phyloP scores from a whole-genome alignment of 768 basidiomycete genomes.

The Rhodotorula kratochvilovae region DNA sequence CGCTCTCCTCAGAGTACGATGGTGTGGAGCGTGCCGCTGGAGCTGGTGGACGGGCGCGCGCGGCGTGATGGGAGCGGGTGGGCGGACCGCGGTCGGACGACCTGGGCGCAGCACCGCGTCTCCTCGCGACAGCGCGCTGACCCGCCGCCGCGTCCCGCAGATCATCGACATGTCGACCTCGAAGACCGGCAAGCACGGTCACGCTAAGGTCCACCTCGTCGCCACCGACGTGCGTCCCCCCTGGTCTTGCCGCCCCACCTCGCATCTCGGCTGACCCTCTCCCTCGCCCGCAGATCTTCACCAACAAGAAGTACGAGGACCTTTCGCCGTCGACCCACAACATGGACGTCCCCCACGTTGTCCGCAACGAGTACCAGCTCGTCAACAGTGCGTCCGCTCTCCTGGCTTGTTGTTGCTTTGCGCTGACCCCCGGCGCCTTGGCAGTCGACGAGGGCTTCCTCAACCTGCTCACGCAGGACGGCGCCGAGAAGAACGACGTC shows the following conservation, averaged over 20 bases:
- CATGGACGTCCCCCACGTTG: slow-evolving; percentile 97
- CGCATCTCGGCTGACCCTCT: neutral
- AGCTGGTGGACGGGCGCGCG: neutral
- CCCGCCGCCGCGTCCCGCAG: slow-evolving; percentile 29
- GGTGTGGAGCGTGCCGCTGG: neutral
- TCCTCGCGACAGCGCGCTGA: neutral
- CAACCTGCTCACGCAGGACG: slow-evolving; percentile 83
- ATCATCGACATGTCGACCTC: slow-evolving; percentile 99
- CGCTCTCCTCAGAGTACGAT: neutral
- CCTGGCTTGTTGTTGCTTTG: neutral
- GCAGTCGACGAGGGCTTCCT: slow-evolving; percentile 93
- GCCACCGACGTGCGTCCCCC: slow-evolving; percentile 78
- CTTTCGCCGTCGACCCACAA: slow-evolving; percentile 95
- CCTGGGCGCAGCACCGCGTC: neutral
- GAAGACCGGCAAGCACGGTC: slow-evolving; percentile 99
- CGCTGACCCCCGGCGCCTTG: slow-evolving; percentile 53
- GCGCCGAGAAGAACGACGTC: slow-evolving; percentile 69
- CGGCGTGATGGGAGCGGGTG: too few relatives aligned
- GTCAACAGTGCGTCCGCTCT: slow-evolving; percentile 50
- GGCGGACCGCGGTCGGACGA: neutral
- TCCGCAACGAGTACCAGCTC: slow-evolving; percentile 82
- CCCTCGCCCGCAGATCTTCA: slow-evolving; percentile 73
- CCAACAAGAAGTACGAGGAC: slow-evolving; percentile 87
- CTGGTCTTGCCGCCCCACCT: neutral
- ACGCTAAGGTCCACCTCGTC: slow-evolving; percentile 97